These are phyloP conservation scores for Rutstroemia sp. DNA, from an alignment of 2,329 filamentous ascomycete genomes.

Conservation along the genomic window DNA sequence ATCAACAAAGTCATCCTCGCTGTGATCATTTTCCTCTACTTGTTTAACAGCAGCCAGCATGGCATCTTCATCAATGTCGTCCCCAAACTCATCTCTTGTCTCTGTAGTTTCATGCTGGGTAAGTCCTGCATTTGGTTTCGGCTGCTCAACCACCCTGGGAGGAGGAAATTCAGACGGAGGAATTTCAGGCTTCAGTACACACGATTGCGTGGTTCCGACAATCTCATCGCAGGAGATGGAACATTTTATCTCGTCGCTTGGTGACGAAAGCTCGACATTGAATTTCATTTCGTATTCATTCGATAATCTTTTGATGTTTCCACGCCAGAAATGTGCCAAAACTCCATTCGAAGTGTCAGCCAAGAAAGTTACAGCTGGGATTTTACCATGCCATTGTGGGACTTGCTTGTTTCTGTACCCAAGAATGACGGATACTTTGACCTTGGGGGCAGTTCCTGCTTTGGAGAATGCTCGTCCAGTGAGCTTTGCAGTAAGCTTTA, in stretches of 20 bases:
- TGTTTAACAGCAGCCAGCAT: slow-evolving; percentile 31
- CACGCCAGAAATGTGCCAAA: slow-evolving; percentile 61
- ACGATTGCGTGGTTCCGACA: slow-evolving; percentile 44
- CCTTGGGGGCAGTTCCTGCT: slow-evolving; percentile 38
- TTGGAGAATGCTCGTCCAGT: slow-evolving; percentile 24
- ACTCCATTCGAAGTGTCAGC: slow-evolving; percentile 63
- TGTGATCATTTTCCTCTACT: slow-evolving; percentile 21
- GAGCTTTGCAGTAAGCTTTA: slow-evolving; percentile 37
- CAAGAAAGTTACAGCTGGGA: slow-evolving; percentile 66
- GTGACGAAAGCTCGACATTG: slow-evolving; percentile 45
- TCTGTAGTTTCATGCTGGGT: neutral
- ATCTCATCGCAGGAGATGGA: slow-evolving; percentile 82
- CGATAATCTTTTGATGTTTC: slow-evolving; percentile 56
- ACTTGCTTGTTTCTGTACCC: slow-evolving; percentile 64
- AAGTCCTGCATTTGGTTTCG: neutral
- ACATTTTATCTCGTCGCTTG: slow-evolving; percentile 54
- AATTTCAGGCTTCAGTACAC: slow-evolving; percentile 25
- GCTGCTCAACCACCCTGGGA: neutral
- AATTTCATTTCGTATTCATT: slow-evolving; percentile 52
- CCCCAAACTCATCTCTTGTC: slow-evolving; percentile 23
- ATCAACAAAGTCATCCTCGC: slow-evolving; percentile 45
- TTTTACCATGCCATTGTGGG: slow-evolving; percentile 54
- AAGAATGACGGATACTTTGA: slow-evolving; percentile 59
- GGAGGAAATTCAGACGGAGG: slow-evolving; percentile 30
- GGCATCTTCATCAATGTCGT: slow-evolving; percentile 36